These are phyloP conservation scores for Polygonum aviculare DNA, from an alignment of 148 eudicot species.

Conservation along the genomic window DNA sequence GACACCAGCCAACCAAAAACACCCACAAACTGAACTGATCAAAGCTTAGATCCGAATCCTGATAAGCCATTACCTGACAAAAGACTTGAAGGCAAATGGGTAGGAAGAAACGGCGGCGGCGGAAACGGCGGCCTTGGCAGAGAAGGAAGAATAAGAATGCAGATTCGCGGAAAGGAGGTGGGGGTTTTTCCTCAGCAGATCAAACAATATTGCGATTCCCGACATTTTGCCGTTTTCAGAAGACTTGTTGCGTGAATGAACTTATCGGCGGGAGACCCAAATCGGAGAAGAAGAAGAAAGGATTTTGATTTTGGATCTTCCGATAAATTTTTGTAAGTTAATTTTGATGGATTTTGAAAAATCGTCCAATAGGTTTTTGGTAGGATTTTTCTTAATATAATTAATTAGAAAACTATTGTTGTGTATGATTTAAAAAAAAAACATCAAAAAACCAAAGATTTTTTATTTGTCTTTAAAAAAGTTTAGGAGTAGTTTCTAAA, in stretches of 20 bases:
- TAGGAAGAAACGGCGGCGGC: conserved; percentile 43
- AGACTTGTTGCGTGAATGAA: neutral
- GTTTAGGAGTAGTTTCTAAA: too few relatives aligned
- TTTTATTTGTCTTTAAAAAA: too few relatives aligned
- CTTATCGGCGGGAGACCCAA: neutral
- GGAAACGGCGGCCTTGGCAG: conserved; percentile 42
- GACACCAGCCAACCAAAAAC: neutral
- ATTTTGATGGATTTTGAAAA: too few relatives aligned
- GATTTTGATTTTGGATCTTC: too few relatives aligned
- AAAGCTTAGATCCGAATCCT: neutral
- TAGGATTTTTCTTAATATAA: too few relatives aligned
- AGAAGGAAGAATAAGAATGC: conserved; percentile 41
- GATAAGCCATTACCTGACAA: conserved; percentile 24
- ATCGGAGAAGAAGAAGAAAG: neutral
- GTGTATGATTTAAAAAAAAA: too few relatives aligned
- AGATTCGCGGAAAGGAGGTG: conserved; percentile 30
- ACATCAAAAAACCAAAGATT: too few relatives aligned
- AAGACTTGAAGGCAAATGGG: conserved; percentile 53
- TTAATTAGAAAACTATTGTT: too few relatives aligned
- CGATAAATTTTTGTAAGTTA: too few relatives aligned
- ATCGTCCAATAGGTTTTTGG: too few relatives aligned
- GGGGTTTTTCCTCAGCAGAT: conserved; percentile 55
- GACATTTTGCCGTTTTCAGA: conserved; percentile 23
- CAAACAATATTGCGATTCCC: conserved; percentile 50
- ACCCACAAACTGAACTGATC: neutral